A percentile compares a stretch with the other conserved stretches of the same genome.
These are phyloP conservation scores for Aspergillus sclerotiicarbonarius DNA, from an alignment of 495 filamentous ascomycete genomes.

Conservation along the genomic window DNA sequence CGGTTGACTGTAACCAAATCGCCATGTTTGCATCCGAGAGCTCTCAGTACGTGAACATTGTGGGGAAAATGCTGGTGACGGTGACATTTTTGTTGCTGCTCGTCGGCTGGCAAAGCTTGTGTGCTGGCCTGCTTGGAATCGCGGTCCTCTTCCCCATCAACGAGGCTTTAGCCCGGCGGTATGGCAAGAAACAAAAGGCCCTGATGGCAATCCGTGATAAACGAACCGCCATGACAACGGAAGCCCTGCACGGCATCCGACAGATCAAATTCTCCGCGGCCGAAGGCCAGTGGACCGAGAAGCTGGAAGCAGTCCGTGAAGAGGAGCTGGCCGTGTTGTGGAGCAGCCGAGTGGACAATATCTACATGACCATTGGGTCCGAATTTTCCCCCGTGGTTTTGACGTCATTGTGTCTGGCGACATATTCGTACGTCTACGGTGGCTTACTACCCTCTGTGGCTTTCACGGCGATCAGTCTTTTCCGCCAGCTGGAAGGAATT, in stretches of 20 bases:
- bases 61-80: slow-evolving; percentile 14
- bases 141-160: slow-evolving; percentile 60
- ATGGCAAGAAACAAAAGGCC: slow-evolving; percentile 56
- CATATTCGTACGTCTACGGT: slow-evolving; percentile 57
- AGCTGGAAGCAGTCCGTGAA: slow-evolving; percentile 57
- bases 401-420: slow-evolving; percentile 59
- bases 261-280: slow-evolving; percentile 81
- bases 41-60: not conserved
- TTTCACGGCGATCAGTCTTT: slow-evolving; percentile 69
- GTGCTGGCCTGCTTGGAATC: slow-evolving; percentile 60
- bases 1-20: not conserved
- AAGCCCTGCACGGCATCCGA: slow-evolving; percentile 70
- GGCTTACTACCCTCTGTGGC: slow-evolving; percentile 62
- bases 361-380: slow-evolving; percentile 51
- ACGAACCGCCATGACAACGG: slow-evolving; percentile 67
- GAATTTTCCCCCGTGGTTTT: slow-evolving; percentile 63
- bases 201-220: slow-evolving; percentile 70
- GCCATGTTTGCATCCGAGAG: not conserved
- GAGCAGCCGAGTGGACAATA: slow-evolving; percentile 55
- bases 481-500: slow-evolving; percentile 59
- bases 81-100: slow-evolving; percentile 61
- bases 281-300: slow-evolving; percentile 67
- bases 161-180: slow-evolving; percentile 59
- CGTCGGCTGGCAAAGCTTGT: slow-evolving; percentile 62
- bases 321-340: slow-evolving; percentile 59